These are phyloP conservation scores for Nicotiana tabacum DNA, from an alignment of 257 asterid species.

Conservation along the genomic window DNA sequence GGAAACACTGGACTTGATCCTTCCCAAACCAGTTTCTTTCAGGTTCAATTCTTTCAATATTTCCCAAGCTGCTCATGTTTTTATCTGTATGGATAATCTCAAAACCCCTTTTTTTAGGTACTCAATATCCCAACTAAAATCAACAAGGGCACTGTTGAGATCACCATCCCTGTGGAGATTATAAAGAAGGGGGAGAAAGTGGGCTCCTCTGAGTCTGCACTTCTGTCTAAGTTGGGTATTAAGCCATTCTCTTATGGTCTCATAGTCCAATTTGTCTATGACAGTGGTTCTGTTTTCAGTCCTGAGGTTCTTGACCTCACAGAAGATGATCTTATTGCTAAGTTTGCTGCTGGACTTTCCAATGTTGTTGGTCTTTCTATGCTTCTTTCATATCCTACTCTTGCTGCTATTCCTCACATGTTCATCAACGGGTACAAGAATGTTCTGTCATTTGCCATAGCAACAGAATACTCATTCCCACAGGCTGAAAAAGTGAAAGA, in stretches of 20 bases:
- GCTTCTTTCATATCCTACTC: constrained; percentile 24
- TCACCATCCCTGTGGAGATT: constrained; percentile 34
- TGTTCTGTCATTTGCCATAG: constrained; percentile 25
- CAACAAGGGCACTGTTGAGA: constrained; percentile 38
- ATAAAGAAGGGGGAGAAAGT: constrained; percentile 32
- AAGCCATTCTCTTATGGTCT: constrained; percentile 42
- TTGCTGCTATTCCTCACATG: constrained; percentile 29
- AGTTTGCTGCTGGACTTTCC: constrained; percentile 25
- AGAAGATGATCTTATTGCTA: constrained; percentile 24
- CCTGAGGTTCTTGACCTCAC: constrained; percentile 32
- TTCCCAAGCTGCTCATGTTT: not conserved
- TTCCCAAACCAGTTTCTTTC: constrained; percentile 38
- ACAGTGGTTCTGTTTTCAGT: constrained; percentile 30
- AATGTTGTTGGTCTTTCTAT: constrained; percentile 20
- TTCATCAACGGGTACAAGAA: constrained; percentile 33
- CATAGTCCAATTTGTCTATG: constrained; percentile 28
- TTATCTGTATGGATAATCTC: not conserved
- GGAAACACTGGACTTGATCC: constrained; percentile 43
- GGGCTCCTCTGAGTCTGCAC: constrained; percentile 38
- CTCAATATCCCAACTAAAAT: constrained; percentile 37
- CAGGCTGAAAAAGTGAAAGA: constrained; percentile 29
- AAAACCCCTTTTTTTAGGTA: constrained; percentile 10
- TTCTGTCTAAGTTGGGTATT: constrained; percentile 29
- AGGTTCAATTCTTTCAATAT: constrained; percentile 17
- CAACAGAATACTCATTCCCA: constrained; percentile 30